These are phyloP conservation scores for Schizopora paradoxa DNA, from an alignment of 1,284 basidiomycete genomes.

Conservation along the genomic window DNA sequence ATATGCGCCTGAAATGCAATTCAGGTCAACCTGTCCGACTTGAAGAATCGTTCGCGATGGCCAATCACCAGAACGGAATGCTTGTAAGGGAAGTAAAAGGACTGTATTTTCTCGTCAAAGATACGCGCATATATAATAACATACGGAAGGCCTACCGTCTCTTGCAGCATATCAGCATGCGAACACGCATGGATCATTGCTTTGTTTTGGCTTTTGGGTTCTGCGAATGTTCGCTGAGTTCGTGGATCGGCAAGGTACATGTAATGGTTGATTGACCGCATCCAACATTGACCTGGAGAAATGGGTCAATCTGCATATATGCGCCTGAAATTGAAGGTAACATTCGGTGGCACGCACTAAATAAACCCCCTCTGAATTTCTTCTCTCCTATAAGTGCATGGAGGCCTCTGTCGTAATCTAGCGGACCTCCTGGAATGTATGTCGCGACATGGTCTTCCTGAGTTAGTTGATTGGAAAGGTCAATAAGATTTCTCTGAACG, in stretches of 20 bases:
- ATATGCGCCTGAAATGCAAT: no score
- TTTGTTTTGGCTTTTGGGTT: slow-evolving; percentile 37
- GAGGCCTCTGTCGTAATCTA: slow-evolving; percentile 47
- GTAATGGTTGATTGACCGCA: slow-evolving; percentile 41
- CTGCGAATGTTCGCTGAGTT: slow-evolving; percentile 41
- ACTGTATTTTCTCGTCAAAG: no score
- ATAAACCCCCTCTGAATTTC: slow-evolving; percentile 38
- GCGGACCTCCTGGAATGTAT: slow-evolving; percentile 35
- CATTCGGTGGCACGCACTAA: slow-evolving; percentile 36
- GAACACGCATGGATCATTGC: slow-evolving; percentile 30
- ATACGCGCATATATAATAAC: no score
- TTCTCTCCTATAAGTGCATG: slow-evolving; percentile 47
- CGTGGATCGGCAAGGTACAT: slow-evolving; percentile 45
- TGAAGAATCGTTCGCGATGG: slow-evolving; percentile 14
- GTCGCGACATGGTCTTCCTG: slow-evolving; percentile 41
- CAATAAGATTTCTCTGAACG: slow-evolving; percentile 7
- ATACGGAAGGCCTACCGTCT: slow-evolving; percentile 29
- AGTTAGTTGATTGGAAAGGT: background rate
- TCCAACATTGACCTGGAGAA: slow-evolving; percentile 37
- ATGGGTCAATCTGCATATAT: background rate
- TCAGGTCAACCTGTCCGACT: slow-evolving; percentile 12
- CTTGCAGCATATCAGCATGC: slow-evolving; percentile 30
- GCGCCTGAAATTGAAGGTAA: no score
- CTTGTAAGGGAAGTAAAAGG: slow-evolving; percentile 15
- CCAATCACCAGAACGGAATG: slow-evolving; percentile 13